These are phyloP conservation scores for Leccinum pachyderme DNA, from an alignment of 1,284 basidiomycete genomes.

Conservation along the genomic window DNA sequence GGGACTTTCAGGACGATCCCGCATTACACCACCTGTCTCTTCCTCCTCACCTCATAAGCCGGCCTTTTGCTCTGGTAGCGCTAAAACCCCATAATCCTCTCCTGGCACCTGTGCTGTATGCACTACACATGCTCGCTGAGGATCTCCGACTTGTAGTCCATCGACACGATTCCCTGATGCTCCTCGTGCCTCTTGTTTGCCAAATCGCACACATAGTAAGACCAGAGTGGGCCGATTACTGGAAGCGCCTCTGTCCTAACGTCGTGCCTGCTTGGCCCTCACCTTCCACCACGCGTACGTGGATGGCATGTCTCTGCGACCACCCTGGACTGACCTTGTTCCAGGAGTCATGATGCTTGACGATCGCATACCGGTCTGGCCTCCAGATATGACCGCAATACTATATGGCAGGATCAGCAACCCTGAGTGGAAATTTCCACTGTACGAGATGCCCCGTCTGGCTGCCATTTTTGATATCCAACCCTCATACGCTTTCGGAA, in stretches of 20 bases:
- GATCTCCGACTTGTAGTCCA: constrained; percentile 57
- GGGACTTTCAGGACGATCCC: constrained; percentile 57
- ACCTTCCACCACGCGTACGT: constrained; percentile 44
- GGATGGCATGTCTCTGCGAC: neutral
- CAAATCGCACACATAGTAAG: constrained; percentile 65
- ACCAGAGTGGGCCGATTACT: constrained; percentile 86
- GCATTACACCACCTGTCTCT: constrained; percentile 45
- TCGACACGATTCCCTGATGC: constrained; percentile 53
- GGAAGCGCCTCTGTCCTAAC: constrained; percentile 73
- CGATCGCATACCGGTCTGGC: constrained; percentile 68
- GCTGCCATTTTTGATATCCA: constrained; percentile 48
- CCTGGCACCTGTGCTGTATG: constrained; percentile 57
- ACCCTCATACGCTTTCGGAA: constrained; percentile 62
- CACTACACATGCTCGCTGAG: constrained; percentile 77
- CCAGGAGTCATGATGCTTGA: constrained; percentile 50
- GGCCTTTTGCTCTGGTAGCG: constrained; percentile 20
- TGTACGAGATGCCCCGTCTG: constrained; percentile 50
- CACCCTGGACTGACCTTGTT: constrained; percentile 8
- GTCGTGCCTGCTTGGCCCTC: constrained; percentile 56
- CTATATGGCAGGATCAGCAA: constrained; percentile 64
- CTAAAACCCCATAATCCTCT: constrained; percentile 38
- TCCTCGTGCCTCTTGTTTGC: constrained; percentile 64
- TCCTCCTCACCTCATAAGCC: constrained; percentile 36
- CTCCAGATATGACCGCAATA: constrained; percentile 61
- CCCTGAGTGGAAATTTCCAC: constrained; percentile 62